Evolutionary conservation across 805 yeast species (phyloP), one percentile per base, ranked within the genome.

Genomic region (Starmera quercuum): DNA sequence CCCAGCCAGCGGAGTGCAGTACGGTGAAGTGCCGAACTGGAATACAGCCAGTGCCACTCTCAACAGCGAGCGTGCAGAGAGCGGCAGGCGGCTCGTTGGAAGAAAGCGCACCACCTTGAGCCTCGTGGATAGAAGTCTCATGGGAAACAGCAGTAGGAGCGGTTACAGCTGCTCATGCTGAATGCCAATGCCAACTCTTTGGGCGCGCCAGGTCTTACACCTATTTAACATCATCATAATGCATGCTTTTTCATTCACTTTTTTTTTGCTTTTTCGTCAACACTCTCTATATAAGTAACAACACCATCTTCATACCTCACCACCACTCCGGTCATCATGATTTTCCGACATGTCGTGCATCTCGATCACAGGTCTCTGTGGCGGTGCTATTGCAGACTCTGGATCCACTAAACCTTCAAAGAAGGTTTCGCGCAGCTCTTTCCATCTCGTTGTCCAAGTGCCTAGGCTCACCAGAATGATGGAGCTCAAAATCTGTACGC

Each of bases 381-480:
- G 7, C 13, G 16, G 30, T 27, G 25, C 20, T 21, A 26, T 31
- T 35, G 22, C n/a, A 30, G 28, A 75, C 78, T 73, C 79, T 7
- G 73, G 66, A 45, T 82, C 92, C 18, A 74, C 68, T 62, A 83
- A 64, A 22, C 88, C 85, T 37, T 87, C 95, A 46, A 92, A 90
- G 51, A 92, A 90, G 0, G 95, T 84, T 26, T 84, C 83, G 48
- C 88, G 70, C 35, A 90, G 63, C 54, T 90, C 98, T 44, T 79
- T 76, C 96, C 97, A 88, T 45, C 95, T 73, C 0, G 95, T 76
- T 13, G 87, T 75, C 74, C 90, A 90, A 0, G 95, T 85, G 0
- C 97, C 95, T 39, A 90, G 65, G 7, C 79, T 66, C 5, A 86
- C 83, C 64, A 90, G 67, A 5, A 86, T 58, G 2, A 71, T 58